Conservation (phyloP, 306 rosid species). For the Quillaja saponaria region DNA sequence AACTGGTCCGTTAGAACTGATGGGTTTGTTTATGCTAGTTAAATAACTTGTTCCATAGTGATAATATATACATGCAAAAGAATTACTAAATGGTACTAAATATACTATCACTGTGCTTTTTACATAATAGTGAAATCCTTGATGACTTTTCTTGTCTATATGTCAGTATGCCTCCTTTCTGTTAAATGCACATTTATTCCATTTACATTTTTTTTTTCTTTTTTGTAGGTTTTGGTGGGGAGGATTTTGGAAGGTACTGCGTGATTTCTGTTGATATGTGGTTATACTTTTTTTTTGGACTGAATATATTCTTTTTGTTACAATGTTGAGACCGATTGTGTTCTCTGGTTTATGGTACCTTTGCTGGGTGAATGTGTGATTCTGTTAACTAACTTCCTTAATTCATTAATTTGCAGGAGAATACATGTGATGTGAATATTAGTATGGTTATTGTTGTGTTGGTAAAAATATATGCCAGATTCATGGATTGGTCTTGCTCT, state of each 20-base stretch:
- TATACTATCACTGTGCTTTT: constrained; percentile 4
- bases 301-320: no score
- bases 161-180: constrained; percentile 2
- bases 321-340: no score
- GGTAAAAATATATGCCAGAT: no score
- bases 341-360: no score
- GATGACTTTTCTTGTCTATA: neutral
- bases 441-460: no score
- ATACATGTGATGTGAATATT: no score
- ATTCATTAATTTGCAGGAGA: no score
- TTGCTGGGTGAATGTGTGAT: no score
- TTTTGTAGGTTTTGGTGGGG: constrained; percentile 91
- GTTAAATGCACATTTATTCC: constrained; percentile 20
- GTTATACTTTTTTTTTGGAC: no score
- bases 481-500: no score
- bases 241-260: constrained; percentile 87
- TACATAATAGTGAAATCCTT: neutral
- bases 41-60: neutral
- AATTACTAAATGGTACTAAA: neutral
- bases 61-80: neutral
- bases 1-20: neutral
- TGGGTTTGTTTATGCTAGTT: constrained; percentile 7
- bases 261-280: neutral
- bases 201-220: constrained; percentile 29
- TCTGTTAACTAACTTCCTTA: no score